Evolutionary conservation across 1,284 basidiomycete genomes (phyloP).

Genomic region (Rhodotorula sp.): DNA sequence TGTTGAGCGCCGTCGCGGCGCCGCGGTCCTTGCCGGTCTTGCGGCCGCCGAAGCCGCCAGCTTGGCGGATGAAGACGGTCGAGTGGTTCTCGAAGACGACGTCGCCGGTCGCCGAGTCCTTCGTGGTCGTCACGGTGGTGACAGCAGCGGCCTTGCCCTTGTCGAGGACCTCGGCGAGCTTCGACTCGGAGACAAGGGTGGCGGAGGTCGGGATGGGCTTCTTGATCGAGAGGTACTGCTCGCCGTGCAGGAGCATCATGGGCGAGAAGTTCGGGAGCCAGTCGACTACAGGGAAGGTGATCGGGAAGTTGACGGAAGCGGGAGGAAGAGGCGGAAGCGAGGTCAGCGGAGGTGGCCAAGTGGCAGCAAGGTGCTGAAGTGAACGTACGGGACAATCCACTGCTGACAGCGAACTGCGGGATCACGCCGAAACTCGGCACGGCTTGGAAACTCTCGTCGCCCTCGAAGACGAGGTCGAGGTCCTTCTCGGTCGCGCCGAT

Average conservation of each 20-base stretch:
- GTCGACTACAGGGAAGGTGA: conserved; percentile 60
- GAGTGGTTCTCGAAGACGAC: conserved; percentile 89
- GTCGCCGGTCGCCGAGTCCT: conserved; percentile 72
- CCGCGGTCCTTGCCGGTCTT: conserved; percentile 84
- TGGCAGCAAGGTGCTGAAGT: neutral
- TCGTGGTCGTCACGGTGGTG: conserved; percentile 72
- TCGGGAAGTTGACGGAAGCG: neutral
- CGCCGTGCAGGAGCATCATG: conserved; percentile 96
- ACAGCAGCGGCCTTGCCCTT: conserved; percentile 88
- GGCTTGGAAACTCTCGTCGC: conserved; percentile 77
- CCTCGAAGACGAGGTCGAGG: conserved; percentile 87
- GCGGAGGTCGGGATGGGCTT: conserved; percentile 76
- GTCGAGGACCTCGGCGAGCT: conserved; percentile 72
- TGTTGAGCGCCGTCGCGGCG: conserved; percentile 78
- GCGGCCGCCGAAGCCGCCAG: conserved; percentile 93
- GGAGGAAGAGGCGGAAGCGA: no score
- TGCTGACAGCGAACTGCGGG: conserved; percentile 74
- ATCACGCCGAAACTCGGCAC: conserved; percentile 94
- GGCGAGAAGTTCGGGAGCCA: conserved; percentile 91
- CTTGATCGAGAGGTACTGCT: conserved; percentile 91
- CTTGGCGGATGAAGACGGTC: conserved; percentile 88
- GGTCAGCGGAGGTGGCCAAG: neutral
- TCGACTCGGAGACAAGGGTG: conserved; percentile 73
- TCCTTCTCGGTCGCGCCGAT: conserved; percentile 93
- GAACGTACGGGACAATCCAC: conserved; percentile 47